Evolutionary conservation across 2,329 filamentous ascomycete genomes (phyloP).

Genomic region (Hypomyces perniciosus): DNA sequence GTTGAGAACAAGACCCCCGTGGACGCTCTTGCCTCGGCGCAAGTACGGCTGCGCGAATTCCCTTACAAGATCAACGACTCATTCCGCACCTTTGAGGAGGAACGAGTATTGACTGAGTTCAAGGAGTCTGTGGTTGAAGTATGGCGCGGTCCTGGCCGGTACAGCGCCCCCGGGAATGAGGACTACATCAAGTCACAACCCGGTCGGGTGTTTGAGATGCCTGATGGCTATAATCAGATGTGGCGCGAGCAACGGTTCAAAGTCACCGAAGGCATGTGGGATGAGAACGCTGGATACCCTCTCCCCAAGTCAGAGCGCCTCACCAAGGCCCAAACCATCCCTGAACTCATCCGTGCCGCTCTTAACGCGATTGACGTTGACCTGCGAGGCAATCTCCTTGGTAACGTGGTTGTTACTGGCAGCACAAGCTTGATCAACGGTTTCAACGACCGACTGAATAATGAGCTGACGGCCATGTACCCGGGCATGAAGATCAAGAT

Average conservation of each 20-base stretch:
- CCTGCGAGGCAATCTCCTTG: constrained; percentile 72
- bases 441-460: constrained; percentile 84
- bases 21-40: constrained; percentile 74
- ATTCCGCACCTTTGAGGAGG: constrained; percentile 81
- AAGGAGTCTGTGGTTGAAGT: constrained; percentile 96
- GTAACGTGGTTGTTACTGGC: constrained; percentile 89
- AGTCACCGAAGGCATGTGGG: constrained; percentile 85
- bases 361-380: constrained; percentile 83
- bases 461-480: constrained; percentile 74
- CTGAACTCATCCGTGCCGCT: constrained; percentile 71
- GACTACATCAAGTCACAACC: constrained; percentile 68
- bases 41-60: constrained; percentile 70
- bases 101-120: constrained; percentile 89
- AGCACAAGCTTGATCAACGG: constrained; percentile 82
- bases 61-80: constrained; percentile 55
- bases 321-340: constrained; percentile 72
- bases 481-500: constrained; percentile 84
- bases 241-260: constrained; percentile 85
- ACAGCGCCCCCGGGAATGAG: constrained; percentile 61
- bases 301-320: constrained; percentile 39
- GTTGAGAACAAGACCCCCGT: constrained; percentile 83
- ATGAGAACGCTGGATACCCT: constrained; percentile 67
- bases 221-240: constrained; percentile 92
- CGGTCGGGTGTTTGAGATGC: constrained; percentile 91
- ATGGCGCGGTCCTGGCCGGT: constrained; percentile 74